Evolutionary conservation across 495 filamentous ascomycete genomes (phyloP).

Genomic region (Talaromyces thailandensis): DNA sequence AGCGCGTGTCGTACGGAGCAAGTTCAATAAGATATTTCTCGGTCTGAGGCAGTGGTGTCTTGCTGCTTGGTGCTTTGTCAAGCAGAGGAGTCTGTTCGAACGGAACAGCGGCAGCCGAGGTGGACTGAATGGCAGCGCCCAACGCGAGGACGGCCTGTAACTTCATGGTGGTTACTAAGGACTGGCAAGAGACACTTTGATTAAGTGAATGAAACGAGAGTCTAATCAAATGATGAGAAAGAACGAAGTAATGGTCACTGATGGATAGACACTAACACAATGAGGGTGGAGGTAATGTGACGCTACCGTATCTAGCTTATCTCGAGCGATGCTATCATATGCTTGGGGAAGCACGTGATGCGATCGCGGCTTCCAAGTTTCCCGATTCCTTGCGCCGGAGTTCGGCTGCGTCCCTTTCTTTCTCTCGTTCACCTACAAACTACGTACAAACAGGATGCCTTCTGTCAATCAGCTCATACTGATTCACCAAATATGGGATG

Average conservation of each 20-base stretch:
- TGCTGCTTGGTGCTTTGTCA: constrained; percentile 17
- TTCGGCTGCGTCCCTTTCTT: neutral
- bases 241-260: no score
- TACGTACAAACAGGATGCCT: neutral
- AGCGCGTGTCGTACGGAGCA: constrained; percentile 70
- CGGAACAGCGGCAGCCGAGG: constrained; percentile 23
- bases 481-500: neutral
- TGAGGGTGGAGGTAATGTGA: neutral
- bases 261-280: neutral
- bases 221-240: neutral
- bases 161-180: constrained; percentile 18
- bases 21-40: constrained; percentile 76
- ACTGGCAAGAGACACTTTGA: neutral
- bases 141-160: constrained; percentile 19
- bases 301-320: neutral
- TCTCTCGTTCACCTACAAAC: neutral
- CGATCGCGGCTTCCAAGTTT: neutral
- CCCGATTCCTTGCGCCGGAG: neutral
- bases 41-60: constrained; percentile 5
- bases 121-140: constrained; percentile 21
- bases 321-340: neutral
- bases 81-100: constrained; percentile 29
- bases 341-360: neutral
- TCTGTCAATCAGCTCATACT: neutral
- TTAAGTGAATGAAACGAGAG: neutral